A percentile compares a stretch with the other conserved stretches of the same genome.
phyloP scores from a whole-genome alignment of 2,329 filamentous ascomycete genomes.

The Sclerotinia sclerotiorum region DNA sequence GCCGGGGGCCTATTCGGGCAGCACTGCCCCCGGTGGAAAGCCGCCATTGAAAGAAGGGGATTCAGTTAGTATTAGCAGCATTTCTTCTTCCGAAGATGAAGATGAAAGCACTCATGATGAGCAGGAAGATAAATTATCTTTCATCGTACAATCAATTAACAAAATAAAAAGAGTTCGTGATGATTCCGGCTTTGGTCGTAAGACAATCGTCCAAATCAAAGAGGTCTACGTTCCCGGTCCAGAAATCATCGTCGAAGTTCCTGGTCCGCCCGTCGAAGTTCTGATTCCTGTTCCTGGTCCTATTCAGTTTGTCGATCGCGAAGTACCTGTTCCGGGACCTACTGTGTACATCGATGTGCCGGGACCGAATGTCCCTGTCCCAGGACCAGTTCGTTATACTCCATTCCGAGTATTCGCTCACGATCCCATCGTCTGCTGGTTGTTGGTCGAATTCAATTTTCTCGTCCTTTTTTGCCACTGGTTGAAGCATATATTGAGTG shows the following conservation, averaged over 20 bases:
- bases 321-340: constrained; percentile 7
- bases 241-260: background rate
- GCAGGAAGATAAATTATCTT: background rate
- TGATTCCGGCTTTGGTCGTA: background rate
- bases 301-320: background rate
- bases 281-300: constrained; percentile 11
- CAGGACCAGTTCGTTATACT: constrained; percentile 9
- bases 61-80: background rate
- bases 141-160: background rate
- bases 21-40: background rate
- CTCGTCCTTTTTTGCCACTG: constrained; percentile 13
- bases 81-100: background rate
- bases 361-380: background rate
- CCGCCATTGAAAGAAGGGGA: background rate
- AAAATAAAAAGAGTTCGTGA: background rate
- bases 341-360: too few species aligned
- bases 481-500: background rate
- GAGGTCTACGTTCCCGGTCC: background rate
- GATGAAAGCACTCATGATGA: background rate
- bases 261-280: background rate
- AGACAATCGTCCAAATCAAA: background rate
- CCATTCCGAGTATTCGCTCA: constrained; percentile 21
- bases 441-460: constrained; percentile 25
- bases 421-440: constrained; percentile 18
- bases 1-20: background rate